phyloP scores from a whole-genome alignment of 2,329 filamentous ascomycete genomes.

The Aspergillus oerlinghausenensis region DNA sequence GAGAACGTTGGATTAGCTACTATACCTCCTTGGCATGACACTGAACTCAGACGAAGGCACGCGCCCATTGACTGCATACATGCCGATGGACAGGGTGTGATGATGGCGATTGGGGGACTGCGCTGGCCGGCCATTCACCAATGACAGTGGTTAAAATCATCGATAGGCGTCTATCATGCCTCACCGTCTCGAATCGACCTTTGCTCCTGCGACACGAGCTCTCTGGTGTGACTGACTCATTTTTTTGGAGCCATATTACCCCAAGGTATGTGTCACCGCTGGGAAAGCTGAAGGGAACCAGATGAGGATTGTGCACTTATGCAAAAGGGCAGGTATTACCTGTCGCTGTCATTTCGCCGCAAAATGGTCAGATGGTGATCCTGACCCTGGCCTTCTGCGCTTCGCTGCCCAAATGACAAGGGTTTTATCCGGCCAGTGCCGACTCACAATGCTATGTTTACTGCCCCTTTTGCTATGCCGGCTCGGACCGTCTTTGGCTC shows the following conservation, averaged over 20 bases:
- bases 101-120: background rate
- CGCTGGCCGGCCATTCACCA: constrained; percentile 16
- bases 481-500: constrained; percentile 24
- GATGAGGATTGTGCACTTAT: constrained; percentile 5
- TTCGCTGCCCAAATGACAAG: constrained; percentile 29
- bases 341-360: constrained; percentile 3
- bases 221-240: background rate
- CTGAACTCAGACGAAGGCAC: constrained; percentile 15
- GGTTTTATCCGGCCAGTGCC: constrained; percentile 13
- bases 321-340: constrained; percentile 4
- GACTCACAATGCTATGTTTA: constrained; percentile 13
- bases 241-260: background rate
- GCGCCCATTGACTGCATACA: constrained; percentile 16
- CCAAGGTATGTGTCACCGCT: background rate
- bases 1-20: constrained; percentile 10
- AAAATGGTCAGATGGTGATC: constrained; percentile 5
- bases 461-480: constrained; percentile 19
- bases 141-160: constrained; percentile 12
- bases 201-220: constrained; percentile 8
- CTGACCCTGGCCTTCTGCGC: constrained; percentile 13
- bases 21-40: constrained; percentile 10
- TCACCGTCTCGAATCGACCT: constrained; percentile 7
- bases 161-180: constrained; percentile 14
- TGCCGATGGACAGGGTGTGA: constrained; percentile 11
- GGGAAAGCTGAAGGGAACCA: background rate